Base-by-base conservation (phyloP, 805 yeast genomes). In the Yamadazyma laniorum region DNA sequence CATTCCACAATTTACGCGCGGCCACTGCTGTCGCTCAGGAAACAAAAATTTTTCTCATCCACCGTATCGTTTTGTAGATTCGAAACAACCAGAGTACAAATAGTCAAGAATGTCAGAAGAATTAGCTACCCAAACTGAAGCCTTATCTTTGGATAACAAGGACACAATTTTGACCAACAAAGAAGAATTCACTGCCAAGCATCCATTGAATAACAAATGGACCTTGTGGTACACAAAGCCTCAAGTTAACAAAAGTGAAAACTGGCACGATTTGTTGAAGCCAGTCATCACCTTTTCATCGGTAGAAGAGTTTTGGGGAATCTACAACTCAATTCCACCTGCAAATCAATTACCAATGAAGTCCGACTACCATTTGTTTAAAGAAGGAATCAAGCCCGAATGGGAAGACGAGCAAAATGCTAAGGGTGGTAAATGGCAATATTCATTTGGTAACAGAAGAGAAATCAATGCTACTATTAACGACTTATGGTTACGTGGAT, bases 231-330 rank as follows among this genome's bases (percentile, higher is more conserved):
- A 88, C 75, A 86, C 95, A 43, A 89, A 89, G 71, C 98, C 99
- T 45, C 82, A 87, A 44, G 79, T 80, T 44, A 85, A 81, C 57
- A 74, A 72, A 49, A 70, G 71, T 49, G 95, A 88, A 67, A 80
- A 87, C 55, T 91, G 98, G 98, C 77, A 87, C 39, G 95, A 90
- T 57, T 75, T 89, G 49, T 75, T 93, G 58, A 89, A 89, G 70
- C 95, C 96, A 41, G 95, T 93, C 35, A 91, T 89, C 52, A 79
- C 95, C 17, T 88, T 93, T 55, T 77, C 81, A 39, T 80, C 96
- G n/a, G 98, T 93, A 36, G 99, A 93, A 72, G 97, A 91, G 65
- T 93, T 93, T 72, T 93, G 99, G 99, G 99, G 98, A 18, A 84
- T 91, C 50, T 85, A 80, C 74, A 90, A 93, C 66, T 85, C 95